These are phyloP conservation scores for Physcomitrellopsis africana DNA, from an alignment of 225 moss, liverwort and hornwort genomes.

Conservation along the genomic window DNA sequence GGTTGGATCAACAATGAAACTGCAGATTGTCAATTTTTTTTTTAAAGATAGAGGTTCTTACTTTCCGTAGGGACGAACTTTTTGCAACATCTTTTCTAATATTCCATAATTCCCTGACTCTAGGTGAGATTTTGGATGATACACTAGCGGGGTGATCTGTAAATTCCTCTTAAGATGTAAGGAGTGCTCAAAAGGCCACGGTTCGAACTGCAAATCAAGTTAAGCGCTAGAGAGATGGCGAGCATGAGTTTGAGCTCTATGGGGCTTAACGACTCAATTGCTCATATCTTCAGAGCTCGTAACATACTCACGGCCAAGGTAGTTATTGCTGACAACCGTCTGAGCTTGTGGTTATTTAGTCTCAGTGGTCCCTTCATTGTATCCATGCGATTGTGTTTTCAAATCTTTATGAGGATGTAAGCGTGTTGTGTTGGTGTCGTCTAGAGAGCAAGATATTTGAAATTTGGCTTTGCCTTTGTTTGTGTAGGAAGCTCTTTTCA, in stretches of 20 bases:
- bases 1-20: no score
- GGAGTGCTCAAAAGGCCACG: neutral
- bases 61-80: no score
- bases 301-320: slow-evolving; percentile 74
- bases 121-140: no score
- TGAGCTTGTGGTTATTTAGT: neutral
- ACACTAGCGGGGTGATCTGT: no score
- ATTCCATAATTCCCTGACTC: no score
- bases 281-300: slow-evolving; percentile 64
- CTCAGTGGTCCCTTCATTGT: neutral
- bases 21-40: no score
- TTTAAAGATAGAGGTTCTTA: no score
- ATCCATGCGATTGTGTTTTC: slow-evolving; percentile 4
- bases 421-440: neutral
- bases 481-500: slow-evolving; percentile 59
- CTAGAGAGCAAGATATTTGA: neutral
- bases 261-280: slow-evolving; percentile 54
- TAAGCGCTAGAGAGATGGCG: slow-evolving; percentile 52
- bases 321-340: slow-evolving; percentile 9
- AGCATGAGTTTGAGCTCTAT: slow-evolving; percentile 52
- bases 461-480: slow-evolving; percentile 5
- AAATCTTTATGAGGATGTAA: neutral
- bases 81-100: neutral
- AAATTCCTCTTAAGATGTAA: neutral
- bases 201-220: neutral